Base-by-base conservation (phyloP, 2,329 filamentous ascomycete species). In the Talaromyces sp. region DNA sequence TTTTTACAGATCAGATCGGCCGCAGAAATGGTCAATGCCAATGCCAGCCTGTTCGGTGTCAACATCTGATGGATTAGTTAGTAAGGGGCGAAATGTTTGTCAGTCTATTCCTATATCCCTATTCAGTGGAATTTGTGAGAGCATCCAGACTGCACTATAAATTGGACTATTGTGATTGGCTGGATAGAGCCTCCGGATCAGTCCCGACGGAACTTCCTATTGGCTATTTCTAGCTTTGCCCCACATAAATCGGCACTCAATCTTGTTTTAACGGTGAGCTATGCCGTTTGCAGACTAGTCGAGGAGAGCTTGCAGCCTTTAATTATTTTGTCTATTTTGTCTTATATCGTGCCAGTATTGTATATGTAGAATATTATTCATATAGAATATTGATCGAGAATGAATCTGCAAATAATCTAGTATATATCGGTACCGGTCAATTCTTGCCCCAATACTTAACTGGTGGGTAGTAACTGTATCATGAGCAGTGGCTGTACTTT, bases 261-360 rank as follows among this genome's bases (percentile, higher is more conserved):
- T 62, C 60, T 59, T 62, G 56, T 55, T 62, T 62, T 51, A 42
- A 9, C 33, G 56, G 47, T 18, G 14, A 9, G 10, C 50, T 8
- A n/a, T 53, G 12, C 50, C 27, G 27, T 31, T 31, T 53, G 7
- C 12, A 12, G 50, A 31, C 50, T 53, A 53, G 30, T 23, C 16
- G 18, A 2, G 8, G 27, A n/a, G 1, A 23, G 28, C 23, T 3
- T 16, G 50, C 42, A 23, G 1, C 23, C 23, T 23, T 47, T 23
- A 3, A 9, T 10, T 18, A 5, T 3, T 16, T 9, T 47, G n/a
- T 18, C n/a, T 6, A 47, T 23, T 36, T 12, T 36, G 8, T 36
- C 6, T 23, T 10, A 27, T 4, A 12, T 42, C n/a, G 2, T 23
- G 23, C 1, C 23, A 23, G 23, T 40, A n/a, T 14, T 40, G 7